Evolutionary conservation across 805 yeast species (phyloP), one percentile per base, ranked within the genome.

Genomic region (Metschnikowia gelsemii): DNA sequence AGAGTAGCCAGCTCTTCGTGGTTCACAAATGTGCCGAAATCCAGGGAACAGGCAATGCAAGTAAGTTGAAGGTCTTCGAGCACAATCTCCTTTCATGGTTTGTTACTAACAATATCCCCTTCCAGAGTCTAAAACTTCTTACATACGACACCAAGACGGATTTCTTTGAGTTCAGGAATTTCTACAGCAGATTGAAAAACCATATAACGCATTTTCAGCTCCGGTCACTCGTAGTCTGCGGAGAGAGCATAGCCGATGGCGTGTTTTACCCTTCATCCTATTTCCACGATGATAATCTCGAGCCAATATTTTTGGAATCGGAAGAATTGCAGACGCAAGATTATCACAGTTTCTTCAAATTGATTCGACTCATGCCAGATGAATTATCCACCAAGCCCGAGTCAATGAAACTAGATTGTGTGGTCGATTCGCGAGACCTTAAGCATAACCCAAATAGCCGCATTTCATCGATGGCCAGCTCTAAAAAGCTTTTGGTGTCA

Each of bases 141-240:
- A 33, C 41, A 0, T 55, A 47, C 47, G 36, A 48, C 23, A 45
- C 57, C 8, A 55, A 50, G 23, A 63, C 72, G 7, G 68, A 70
- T 27, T 66, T 72, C 38, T 72, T 55, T 48, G 54, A 52, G 43
- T 70, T 68, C 46, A 57, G 65, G 25, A 62, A 59, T 38, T 73
- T 69, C 48, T 72, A 58, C 58, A 57, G 69, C 43, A 57, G 61
- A 44, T 66, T 80, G 7, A 70, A 68, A 38, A 76, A 80, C 5
- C 71, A 68, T 47, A 61, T 78, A 9, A 70, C 73, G 14, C 84
- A 80, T 61, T 78, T 79, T 55, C 84, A 79, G 58, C 62, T 80
- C 24, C 59, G 84, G 12, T 72, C 76, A 42, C 58, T 78, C 35
- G 70, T 80, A 7, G 66, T 68, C 41, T 72, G 63, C 49, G 64